Conservation (phyloP, 495 filamentous ascomycete species). For the Penicillium argentinense region DNA sequence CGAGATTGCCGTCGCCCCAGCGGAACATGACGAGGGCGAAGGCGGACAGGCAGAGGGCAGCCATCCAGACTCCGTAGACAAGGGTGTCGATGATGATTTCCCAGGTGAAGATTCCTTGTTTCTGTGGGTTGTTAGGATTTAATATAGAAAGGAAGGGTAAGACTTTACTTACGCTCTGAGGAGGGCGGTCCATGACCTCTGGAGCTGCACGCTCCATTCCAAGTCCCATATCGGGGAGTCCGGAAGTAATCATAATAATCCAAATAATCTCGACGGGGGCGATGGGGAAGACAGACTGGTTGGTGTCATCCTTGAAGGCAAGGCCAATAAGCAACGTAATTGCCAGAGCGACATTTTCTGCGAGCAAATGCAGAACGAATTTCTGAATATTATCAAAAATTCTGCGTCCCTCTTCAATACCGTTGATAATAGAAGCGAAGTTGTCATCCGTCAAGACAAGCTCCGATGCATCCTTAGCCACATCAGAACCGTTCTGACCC, state of each 20-base stretch:
- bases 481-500: slow-evolving; percentile 74
- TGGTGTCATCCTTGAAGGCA: slow-evolving; percentile 62
- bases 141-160: slow-evolving; percentile 4
- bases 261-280: slow-evolving; percentile 73
- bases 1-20: slow-evolving; percentile 66
- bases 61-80: slow-evolving; percentile 71
- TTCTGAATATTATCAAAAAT: slow-evolving; percentile 81
- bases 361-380: slow-evolving; percentile 71
- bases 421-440: slow-evolving; percentile 78
- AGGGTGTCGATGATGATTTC: slow-evolving; percentile 68
- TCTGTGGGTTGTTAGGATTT: slow-evolving; percentile 42
- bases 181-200: slow-evolving; percentile 67
- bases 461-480: slow-evolving; percentile 83
- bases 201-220: slow-evolving; percentile 67
- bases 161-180: slow-evolving; percentile 50
- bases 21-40: slow-evolving; percentile 67
- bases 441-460: slow-evolving; percentile 82
- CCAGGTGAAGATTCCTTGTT: slow-evolving; percentile 67
- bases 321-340: slow-evolving; percentile 68
- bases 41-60: slow-evolving; percentile 61
- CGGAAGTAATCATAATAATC: slow-evolving; percentile 77
- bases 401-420: slow-evolving; percentile 68
- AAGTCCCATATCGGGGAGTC: slow-evolving; percentile 72
- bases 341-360: slow-evolving; percentile 72
- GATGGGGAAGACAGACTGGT: slow-evolving; percentile 70